Evolutionary conservation across 371 early-diverging fungal genomes (phyloP).

Genomic region (Dichotomocladium elegans): DNA sequence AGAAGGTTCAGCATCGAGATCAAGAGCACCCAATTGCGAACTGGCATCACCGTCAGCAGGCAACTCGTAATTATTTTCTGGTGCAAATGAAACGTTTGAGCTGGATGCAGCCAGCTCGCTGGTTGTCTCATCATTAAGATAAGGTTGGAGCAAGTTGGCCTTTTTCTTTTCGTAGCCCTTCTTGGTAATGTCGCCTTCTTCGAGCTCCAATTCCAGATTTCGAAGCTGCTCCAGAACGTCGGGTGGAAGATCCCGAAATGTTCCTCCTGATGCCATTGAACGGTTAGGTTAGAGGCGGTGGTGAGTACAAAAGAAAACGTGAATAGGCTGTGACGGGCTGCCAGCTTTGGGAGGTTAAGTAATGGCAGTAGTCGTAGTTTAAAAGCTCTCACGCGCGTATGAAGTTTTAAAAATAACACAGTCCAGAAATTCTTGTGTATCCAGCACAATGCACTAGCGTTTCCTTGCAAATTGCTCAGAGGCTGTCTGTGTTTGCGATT

Average conservation of each 20-base stretch:
- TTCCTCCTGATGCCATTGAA: conserved; percentile 13
- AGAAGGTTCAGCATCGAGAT: conserved; percentile 26
- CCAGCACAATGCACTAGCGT: too few relatives aligned
- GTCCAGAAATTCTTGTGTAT: too few relatives aligned
- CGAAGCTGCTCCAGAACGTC: conserved; percentile 42
- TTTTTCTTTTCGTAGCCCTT: conserved; percentile 67
- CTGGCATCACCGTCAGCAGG: neutral
- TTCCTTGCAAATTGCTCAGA: too few relatives aligned
- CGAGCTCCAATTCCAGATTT: conserved; percentile 52
- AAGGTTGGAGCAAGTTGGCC: conserved; percentile 23
- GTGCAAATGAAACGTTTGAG: neutral
- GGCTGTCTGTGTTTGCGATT: too few relatives aligned
- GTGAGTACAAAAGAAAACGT: neutral
- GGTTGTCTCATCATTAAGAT: conserved; percentile 1
- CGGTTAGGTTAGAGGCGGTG: neutral
- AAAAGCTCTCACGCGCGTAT: too few relatives aligned
- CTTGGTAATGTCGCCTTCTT: conserved; percentile 66
- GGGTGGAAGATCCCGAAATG: conserved; percentile 30
- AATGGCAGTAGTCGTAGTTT: too few relatives aligned
- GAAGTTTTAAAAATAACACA: too few relatives aligned
- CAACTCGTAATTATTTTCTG: neutral
- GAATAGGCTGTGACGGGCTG: too few relatives aligned
- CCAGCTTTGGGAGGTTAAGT: too few relatives aligned
- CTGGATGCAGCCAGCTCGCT: neutral
- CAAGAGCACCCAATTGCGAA: neutral